Conservation (phyloP, 352 stramenopile genomes). For the Globisporangium splendens region DNA sequence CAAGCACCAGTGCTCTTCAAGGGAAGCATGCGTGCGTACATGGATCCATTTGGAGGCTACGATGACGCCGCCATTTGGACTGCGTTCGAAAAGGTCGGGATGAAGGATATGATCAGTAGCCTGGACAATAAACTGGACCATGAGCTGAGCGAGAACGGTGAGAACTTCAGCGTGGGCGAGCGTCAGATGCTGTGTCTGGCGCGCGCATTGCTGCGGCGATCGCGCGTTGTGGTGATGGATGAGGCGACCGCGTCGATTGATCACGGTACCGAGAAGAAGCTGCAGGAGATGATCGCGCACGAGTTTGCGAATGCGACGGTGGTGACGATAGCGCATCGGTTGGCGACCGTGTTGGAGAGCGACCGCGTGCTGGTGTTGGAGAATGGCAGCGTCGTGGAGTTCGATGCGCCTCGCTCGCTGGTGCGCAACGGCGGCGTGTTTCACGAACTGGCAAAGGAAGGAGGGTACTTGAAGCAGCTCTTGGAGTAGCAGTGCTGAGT, state of each 20-base stretch:
- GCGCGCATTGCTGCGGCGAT: no score
- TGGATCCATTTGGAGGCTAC: no score
- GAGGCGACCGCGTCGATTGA: conserved; percentile 90
- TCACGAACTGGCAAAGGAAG: conserved; percentile 22
- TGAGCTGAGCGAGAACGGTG: no score
- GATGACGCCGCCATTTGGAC: conserved; percentile 87
- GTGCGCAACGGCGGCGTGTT: conserved; percentile 15
- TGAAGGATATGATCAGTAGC: no score
- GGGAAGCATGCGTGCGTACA: no score
- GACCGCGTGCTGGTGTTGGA: conserved; percentile 89
- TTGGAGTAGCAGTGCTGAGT: no score
- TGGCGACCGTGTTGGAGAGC: conserved; percentile 91
- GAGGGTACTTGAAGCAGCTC: conserved; percentile 19
- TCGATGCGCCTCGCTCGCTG: conserved; percentile 57
- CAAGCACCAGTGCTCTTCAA: no score
- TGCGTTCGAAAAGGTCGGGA: no score
- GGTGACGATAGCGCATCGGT: conserved; percentile 92
- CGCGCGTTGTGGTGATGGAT: no score
- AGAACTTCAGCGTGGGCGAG: no score
- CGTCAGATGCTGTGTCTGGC: no score
- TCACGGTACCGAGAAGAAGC: conserved; percentile 45
- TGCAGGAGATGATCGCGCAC: conserved; percentile 72
- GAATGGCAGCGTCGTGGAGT: conserved; percentile 81
- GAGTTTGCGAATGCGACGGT: conserved; percentile 89
- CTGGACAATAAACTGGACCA: no score